phyloP scores from a whole-genome alignment of 2,329 filamentous ascomycete species.

The Mycocentrospora acerina region DNA sequence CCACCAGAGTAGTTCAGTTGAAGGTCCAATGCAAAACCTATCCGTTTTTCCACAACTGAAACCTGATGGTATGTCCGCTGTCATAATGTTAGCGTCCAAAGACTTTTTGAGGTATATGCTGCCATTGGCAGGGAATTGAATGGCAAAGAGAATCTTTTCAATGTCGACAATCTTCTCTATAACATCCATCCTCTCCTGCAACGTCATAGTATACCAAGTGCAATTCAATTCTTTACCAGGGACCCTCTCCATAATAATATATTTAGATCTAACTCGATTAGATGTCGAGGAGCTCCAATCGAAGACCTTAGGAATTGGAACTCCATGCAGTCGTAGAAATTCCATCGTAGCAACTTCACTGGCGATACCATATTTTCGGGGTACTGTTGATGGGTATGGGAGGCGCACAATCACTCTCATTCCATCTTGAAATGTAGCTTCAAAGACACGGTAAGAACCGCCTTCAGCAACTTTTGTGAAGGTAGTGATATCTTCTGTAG shows the following conservation, averaged over 20 bases:
- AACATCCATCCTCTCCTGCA: slow-evolving; percentile 5
- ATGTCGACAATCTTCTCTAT: slow-evolving; percentile 9
- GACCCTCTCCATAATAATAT: slow-evolving; percentile 15
- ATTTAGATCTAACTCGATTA: slow-evolving; percentile 9
- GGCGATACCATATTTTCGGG: slow-evolving; percentile 12
- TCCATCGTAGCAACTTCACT: slow-evolving; percentile 21
- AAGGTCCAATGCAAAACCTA: slow-evolving; percentile 9
- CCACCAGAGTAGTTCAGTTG: slow-evolving; percentile 8
- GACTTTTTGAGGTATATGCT: slow-evolving; percentile 9
- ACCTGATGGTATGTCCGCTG: slow-evolving; percentile 2
- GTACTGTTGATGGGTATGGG: slow-evolving; percentile 16
- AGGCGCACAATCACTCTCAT: slow-evolving; percentile 14
- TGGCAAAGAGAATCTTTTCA: slow-evolving; percentile 8
- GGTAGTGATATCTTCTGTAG: slow-evolving; percentile 17
- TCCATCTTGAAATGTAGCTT: slow-evolving; percentile 17
- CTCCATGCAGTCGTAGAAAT: slow-evolving; percentile 18
- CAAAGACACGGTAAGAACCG: slow-evolving; percentile 28
- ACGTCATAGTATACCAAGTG: slow-evolving; percentile 9
- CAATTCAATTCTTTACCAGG: slow-evolving; percentile 5
- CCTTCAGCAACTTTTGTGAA: slow-evolving; percentile 28
- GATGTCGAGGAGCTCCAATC: slow-evolving; percentile 7
- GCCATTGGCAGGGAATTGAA: slow-evolving; percentile 8
- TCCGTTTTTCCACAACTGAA: slow-evolving; percentile 3
- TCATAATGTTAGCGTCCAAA: slow-evolving; percentile 1
- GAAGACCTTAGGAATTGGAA: slow-evolving; percentile 21